Conservation (phyloP, 1,139 yeast species). For the Diutina scorzettiae region DNA sequence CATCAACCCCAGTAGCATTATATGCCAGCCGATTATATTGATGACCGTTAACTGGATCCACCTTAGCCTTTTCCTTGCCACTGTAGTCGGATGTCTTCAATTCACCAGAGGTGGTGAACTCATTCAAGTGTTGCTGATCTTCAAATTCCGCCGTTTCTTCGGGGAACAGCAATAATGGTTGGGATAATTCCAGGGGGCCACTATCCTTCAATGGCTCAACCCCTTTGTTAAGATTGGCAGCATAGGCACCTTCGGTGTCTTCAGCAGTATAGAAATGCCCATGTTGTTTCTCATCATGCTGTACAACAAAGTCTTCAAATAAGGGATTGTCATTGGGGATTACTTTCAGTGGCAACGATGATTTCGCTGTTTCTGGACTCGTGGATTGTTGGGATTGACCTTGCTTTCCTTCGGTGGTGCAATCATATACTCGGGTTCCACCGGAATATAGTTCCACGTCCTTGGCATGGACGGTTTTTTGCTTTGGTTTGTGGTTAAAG, state of each 20-base stretch:
- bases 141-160: neutral
- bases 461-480: neutral
- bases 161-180: neutral
- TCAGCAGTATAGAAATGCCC: neutral
- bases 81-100: neutral
- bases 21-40: neutral
- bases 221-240: neutral
- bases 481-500: neutral
- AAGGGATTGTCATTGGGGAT: neutral
- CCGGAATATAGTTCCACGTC: neutral
- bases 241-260: neutral
- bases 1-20: neutral
- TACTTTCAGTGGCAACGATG: neutral
- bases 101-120: neutral
- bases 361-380: no score
- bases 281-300: neutral
- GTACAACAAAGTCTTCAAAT: neutral
- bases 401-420: neutral
- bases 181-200: neutral
- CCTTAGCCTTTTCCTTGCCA: neutral
- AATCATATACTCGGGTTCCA: neutral
- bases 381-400: neutral
- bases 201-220: neutral
- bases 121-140: neutral
- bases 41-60: neutral